Evolutionary conservation across 352 stramenopile genomes (phyloP).

Genomic region (Pythium guiyangense): DNA sequence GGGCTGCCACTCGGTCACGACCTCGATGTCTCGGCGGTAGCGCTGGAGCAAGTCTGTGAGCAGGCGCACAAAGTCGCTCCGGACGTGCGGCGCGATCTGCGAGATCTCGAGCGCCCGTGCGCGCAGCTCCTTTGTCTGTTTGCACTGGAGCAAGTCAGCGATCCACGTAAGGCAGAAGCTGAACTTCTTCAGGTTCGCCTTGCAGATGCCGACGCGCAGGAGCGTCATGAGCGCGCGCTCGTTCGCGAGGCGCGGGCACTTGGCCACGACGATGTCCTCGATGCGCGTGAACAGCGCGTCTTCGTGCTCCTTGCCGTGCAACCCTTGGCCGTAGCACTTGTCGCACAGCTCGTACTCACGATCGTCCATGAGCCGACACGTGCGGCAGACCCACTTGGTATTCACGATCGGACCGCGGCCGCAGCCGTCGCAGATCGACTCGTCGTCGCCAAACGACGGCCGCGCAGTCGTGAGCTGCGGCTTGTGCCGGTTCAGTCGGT

Average conservation of each 20-base stretch:
- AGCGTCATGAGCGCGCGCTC: constrained; percentile 58
- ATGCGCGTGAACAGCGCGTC: constrained; percentile 59
- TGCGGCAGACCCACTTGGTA: constrained; percentile 66
- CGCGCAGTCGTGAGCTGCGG: constrained; percentile 29
- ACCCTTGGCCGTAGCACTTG: constrained; percentile 69
- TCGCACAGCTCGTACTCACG: constrained; percentile 63
- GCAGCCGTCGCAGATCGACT: constrained; percentile 63
- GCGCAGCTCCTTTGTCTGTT: constrained; percentile 52
- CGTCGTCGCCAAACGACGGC: constrained; percentile 31
- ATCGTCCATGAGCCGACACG: constrained; percentile 39
- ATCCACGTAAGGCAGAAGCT: constrained; percentile 82
- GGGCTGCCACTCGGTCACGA: constrained; percentile 67
- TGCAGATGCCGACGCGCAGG: constrained; percentile 70
- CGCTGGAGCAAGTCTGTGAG: constrained; percentile 50
- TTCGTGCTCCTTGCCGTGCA: constrained; percentile 68
- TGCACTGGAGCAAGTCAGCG: constrained; percentile 60
- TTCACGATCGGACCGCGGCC: constrained; percentile 42
- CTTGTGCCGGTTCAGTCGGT: constrained; percentile 66
- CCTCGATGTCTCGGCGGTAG: constrained; percentile 61
- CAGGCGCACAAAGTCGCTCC: constrained; percentile 61
- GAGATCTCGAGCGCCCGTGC: constrained; percentile 68
- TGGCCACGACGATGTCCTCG: constrained; percentile 55
- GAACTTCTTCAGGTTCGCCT: constrained; percentile 79
- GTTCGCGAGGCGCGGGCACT: constrained; percentile 40
- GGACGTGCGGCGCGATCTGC: constrained; percentile 55